Conservation (phyloP, 148 eudicot species). For the Polygonum maritimum region DNA sequence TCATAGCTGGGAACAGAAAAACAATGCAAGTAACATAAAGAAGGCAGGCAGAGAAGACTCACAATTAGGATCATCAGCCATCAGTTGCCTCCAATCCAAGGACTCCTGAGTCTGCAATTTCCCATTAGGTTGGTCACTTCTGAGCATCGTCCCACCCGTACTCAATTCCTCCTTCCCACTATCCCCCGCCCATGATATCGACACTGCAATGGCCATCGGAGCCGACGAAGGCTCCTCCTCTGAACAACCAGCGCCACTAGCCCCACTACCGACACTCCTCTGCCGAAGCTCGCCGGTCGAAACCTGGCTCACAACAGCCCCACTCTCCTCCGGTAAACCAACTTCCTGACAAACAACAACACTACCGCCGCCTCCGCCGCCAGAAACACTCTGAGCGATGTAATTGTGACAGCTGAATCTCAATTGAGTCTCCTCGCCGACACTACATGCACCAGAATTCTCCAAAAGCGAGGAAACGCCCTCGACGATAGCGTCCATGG, state of each 20-base stretch:
- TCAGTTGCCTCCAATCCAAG: slow-evolving; percentile 66
- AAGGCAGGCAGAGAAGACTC: slow-evolving; percentile 14
- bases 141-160: slow-evolving; percentile 13
- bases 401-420: slow-evolving; percentile 9
- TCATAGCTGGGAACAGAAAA: not conserved
- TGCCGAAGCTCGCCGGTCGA: slow-evolving; percentile 43
- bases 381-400: slow-evolving; percentile 16
- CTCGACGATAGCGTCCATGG: slow-evolving; percentile 22
- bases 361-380: slow-evolving; percentile 1
- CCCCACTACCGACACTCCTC: slow-evolving; percentile 34
- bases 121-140: slow-evolving; percentile 31
- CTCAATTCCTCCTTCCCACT: slow-evolving; percentile 19
- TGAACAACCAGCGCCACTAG: not conserved
- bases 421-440: not conserved
- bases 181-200: slow-evolving; percentile 11
- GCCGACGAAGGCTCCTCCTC: slow-evolving; percentile 12
- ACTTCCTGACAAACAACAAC: slow-evolving; percentile 22
- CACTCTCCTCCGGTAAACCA: slow-evolving; percentile 22
- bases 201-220: not conserved
- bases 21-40: not conserved
- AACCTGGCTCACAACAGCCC: slow-evolving; percentile 21
- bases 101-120: slow-evolving; percentile 52
- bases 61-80: slow-evolving; percentile 62
- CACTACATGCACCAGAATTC: slow-evolving; percentile 1
- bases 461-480: slow-evolving; percentile 10